Evolutionary conservation across 2,329 filamentous ascomycete genomes (phyloP).

Genomic region (Botrytis byssoidea): DNA sequence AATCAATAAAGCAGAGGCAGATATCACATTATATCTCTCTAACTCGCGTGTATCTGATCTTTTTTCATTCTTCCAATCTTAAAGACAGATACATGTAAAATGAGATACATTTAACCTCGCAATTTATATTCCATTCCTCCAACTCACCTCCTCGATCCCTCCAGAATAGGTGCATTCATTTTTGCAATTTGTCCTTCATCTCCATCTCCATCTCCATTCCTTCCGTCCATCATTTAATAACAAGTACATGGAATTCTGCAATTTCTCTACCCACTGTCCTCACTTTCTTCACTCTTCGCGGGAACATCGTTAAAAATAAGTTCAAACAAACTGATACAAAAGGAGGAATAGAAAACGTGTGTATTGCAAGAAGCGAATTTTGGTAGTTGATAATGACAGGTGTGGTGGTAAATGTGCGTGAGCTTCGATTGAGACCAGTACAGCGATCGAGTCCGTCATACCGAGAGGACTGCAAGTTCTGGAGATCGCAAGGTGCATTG

Average conservation of each 20-base stretch:
- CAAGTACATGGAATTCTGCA: fast-evolving
- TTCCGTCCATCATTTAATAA: not conserved
- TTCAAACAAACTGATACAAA: not conserved
- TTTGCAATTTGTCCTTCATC: not conserved
- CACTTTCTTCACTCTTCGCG: too few relatives aligned
- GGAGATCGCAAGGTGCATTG: too few relatives aligned
- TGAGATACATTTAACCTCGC: not conserved
- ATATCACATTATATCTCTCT: too few relatives aligned
- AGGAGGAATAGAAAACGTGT: not conserved
- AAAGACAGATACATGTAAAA: not conserved
- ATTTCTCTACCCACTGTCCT: not conserved
- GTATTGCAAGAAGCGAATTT: not conserved
- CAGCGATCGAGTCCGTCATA: not conserved
- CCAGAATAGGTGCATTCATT: not conserved
- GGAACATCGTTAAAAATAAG: not conserved
- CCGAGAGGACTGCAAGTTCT: too few relatives aligned
- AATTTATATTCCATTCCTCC: not conserved
- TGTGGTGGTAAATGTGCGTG: not conserved
- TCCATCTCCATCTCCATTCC: not conserved
- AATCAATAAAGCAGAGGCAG: too few relatives aligned
- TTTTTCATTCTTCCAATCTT: not conserved
- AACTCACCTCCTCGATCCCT: not conserved
- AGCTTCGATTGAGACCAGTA: not conserved
- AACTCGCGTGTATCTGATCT: not conserved
- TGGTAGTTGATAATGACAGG: not conserved